Conservation (phyloP, 352 stramenopile species). For the Albugo laibachii region DNA sequence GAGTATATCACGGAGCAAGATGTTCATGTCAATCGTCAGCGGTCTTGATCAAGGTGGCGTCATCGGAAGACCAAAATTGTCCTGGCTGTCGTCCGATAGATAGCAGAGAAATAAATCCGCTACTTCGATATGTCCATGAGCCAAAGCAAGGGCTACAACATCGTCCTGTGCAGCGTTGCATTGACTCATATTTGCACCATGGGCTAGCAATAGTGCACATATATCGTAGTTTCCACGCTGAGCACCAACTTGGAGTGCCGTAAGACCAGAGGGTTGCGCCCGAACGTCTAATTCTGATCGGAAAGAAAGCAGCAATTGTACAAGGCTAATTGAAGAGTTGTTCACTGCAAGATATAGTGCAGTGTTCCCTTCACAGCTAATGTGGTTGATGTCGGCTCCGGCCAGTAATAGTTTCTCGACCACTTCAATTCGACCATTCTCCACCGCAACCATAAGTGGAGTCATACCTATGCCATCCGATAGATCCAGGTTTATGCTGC, state of each 20-base stretch:
- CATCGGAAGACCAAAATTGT: no score
- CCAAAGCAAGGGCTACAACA: constrained; percentile 11
- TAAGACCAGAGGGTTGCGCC: constrained; percentile 25
- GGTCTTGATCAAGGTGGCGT: constrained; percentile 1
- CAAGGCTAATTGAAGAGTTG: constrained; percentile 23
- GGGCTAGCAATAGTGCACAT: constrained; percentile 22
- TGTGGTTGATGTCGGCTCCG: constrained; percentile 47
- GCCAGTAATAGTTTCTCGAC: constrained; percentile 52
- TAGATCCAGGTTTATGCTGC: constrained; percentile 29
- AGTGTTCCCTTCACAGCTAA: constrained; percentile 67
- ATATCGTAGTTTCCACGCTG: constrained; percentile 25
- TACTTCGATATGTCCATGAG: constrained; percentile 13
- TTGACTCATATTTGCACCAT: no score
- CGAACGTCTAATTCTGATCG: constrained; percentile 16
- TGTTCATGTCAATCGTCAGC: background rate
- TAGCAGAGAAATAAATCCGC: constrained; percentile 11
- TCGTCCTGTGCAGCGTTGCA: constrained; percentile 12
- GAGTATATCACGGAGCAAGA: background rate
- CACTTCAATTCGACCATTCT: constrained; percentile 28
- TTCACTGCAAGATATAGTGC: constrained; percentile 43
- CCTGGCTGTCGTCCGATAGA: no score
- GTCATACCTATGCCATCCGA: constrained; percentile 28
- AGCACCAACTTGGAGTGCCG: constrained; percentile 30
- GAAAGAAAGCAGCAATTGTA: constrained; percentile 15
- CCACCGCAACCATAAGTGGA: constrained; percentile 48